Base-by-base conservation (phyloP, 768 basidiomycete species). In the Naganishia antarctica region DNA sequence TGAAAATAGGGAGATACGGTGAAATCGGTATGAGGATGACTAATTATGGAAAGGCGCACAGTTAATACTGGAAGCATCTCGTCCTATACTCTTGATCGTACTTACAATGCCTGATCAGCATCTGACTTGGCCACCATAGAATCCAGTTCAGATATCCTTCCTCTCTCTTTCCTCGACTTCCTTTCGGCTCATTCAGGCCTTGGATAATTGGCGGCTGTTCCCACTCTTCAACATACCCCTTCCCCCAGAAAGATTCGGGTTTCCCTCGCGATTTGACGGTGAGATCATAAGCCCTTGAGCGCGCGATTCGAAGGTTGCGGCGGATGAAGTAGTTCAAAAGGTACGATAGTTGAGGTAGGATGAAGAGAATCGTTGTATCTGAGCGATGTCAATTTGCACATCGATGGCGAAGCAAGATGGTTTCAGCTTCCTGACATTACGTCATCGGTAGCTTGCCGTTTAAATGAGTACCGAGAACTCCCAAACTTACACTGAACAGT, bases 261-360 rank as follows among this genome's bases (percentile, higher is more conserved):
- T 94, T 94, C 13, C 87, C 87, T 1, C 91, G 84, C 4, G 90
- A 93, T 6, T 82, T 79, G 29, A 94, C 85, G 0, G 91, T 93
- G 73, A 92, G 87, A 21, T 86, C 77, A 68, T 74, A 78, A 12
- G 84, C 90, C 12, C 76, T 49, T 0, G 76, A 72, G 25, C 76
- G 83, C 0, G 91, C 89, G 46, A 91, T 83, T 28, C 85, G 83
- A 49, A 94, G 85, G 76, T 94, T 93, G 48, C 84, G 84, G 29
- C 85, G 82, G 57, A 97, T 83, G 79, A 93, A 93, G 80, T 88
- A 93, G 2, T 81, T 82, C 53, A 94, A 81, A 62, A 97, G 87
- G 21, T 78, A 78, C 0, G 88, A 88, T 37, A 89, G 73, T 79
- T 93, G 90, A 0, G 84, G 80, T 9, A 87, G 85, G 4, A 92